Conservation (phyloP, 371 early-diverging fungal species). For the Mortierella sp. region DNA sequence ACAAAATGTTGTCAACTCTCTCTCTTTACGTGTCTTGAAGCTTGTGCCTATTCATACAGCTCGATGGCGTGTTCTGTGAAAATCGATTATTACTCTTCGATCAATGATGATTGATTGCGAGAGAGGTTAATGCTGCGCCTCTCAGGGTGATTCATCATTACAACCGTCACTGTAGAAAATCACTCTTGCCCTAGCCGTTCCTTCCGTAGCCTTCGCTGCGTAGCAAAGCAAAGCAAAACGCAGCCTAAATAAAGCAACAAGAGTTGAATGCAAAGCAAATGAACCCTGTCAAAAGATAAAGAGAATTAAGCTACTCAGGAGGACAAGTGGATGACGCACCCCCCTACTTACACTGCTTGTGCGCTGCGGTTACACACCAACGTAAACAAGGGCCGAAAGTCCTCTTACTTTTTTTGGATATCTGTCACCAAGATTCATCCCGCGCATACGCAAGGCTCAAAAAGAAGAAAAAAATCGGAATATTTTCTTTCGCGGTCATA, state of each 20-base stretch:
- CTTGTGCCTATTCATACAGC: neutral
- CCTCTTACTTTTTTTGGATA: neutral
- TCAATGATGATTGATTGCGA: neutral
- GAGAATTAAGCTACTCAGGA: neutral
- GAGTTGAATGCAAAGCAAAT: neutral
- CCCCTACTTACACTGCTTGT: neutral
- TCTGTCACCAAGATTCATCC: too few species aligned
- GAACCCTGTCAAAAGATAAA: conserved; percentile 4
- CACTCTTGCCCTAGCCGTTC: neutral
- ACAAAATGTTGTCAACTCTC: neutral
- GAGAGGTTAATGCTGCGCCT: neutral
- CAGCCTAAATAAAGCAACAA: neutral
- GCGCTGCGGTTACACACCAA: neutral
- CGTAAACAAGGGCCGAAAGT: neutral
- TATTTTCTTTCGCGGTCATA: neutral
- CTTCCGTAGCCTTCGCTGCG: neutral
- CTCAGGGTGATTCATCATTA: too few species aligned
- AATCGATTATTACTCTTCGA: neutral
- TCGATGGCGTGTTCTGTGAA: neutral
- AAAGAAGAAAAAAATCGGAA: neutral
- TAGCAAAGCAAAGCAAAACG: neutral
- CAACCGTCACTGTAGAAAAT: too few species aligned
- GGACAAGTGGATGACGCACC: neutral
- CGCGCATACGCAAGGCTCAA: neutral
- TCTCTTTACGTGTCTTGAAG: neutral